Evolutionary conservation across 2,329 filamentous ascomycete species (phyloP).

Genomic region (Lasiodiplodia theobromae): DNA sequence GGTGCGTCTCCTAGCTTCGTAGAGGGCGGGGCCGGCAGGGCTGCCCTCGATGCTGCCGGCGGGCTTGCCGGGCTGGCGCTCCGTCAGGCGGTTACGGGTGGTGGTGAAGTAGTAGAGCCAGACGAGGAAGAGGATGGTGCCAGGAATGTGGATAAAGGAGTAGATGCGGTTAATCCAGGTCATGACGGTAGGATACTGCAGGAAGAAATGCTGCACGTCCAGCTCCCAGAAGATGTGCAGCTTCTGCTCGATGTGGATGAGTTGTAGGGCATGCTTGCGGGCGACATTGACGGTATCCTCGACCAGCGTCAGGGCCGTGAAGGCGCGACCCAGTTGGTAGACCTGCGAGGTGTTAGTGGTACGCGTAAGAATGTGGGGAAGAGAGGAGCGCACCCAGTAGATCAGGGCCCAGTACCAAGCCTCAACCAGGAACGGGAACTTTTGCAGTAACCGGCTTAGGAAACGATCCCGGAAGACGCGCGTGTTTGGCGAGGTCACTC

Average conservation of each 20-base stretch:
- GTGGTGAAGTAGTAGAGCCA: constrained; percentile 75
- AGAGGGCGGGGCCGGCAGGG: constrained; percentile 59
- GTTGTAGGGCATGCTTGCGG: constrained; percentile 70
- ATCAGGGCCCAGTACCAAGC: constrained; percentile 80
- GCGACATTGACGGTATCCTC: constrained; percentile 73
- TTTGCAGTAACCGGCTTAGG: constrained; percentile 68
- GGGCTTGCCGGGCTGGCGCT: constrained; percentile 49
- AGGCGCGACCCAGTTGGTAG: constrained; percentile 76
- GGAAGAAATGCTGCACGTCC: constrained; percentile 65
- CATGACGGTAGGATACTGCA: constrained; percentile 63
- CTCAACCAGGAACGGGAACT: constrained; percentile 75
- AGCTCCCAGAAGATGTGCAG: constrained; percentile 72
- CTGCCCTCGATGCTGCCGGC: constrained; percentile 47
- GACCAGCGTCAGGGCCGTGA: constrained; percentile 72
- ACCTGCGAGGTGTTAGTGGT: constrained; percentile 57
- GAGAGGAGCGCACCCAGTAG: constrained; percentile 70
- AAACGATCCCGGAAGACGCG: constrained; percentile 65
- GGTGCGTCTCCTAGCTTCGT: constrained; percentile 62
- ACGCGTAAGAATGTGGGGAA: not conserved
- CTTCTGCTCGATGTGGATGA: constrained; percentile 70
- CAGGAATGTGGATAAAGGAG: constrained; percentile 80
- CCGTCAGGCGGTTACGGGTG: constrained; percentile 60
- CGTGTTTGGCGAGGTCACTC: constrained; percentile 68
- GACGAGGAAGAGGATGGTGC: constrained; percentile 73
- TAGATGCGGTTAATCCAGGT: constrained; percentile 76